Conservation (phyloP, 148 eudicot genomes). For the Selenicereus undatus region DNA sequence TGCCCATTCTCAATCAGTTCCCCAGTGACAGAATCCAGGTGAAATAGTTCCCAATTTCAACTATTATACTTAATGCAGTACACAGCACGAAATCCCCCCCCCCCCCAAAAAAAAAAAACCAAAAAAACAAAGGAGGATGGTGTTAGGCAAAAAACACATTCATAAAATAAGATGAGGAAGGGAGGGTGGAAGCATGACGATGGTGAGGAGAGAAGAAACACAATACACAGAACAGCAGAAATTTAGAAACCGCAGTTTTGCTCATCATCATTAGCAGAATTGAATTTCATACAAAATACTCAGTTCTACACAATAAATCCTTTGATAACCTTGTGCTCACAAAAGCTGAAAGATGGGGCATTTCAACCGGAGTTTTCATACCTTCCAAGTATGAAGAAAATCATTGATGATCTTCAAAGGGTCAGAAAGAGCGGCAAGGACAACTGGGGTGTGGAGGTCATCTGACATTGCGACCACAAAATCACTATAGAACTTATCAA, state of each 20-base stretch:
- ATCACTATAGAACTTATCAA: conserved; percentile 55
- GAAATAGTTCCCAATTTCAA: background rate
- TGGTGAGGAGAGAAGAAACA: no score
- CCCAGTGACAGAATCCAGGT: background rate
- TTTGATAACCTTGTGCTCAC: background rate
- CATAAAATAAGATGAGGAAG: no score
- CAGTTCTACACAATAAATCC: background rate
- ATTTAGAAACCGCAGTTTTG: background rate
- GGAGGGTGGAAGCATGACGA: no score
- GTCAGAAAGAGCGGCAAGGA: conserved; percentile 76
- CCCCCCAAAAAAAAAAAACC: background rate
- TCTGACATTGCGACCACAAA: conserved; percentile 67
- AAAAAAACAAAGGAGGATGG: no score
- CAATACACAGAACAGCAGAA: background rate
- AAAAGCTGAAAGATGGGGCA: background rate
- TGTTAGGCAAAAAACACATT: background rate
- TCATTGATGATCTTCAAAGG: conserved; percentile 86
- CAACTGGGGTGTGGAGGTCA: conserved; percentile 80
- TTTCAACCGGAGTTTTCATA: conserved; percentile 24
- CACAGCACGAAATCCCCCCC: background rate
- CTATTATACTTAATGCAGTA: no score
- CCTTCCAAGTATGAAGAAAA: conserved; percentile 90
- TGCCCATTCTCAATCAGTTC: background rate
- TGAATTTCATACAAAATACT: background rate
- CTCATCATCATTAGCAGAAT: background rate